Conservation (phyloP, 495 filamentous ascomycete genomes). For the Penicillium parvum region DNA sequence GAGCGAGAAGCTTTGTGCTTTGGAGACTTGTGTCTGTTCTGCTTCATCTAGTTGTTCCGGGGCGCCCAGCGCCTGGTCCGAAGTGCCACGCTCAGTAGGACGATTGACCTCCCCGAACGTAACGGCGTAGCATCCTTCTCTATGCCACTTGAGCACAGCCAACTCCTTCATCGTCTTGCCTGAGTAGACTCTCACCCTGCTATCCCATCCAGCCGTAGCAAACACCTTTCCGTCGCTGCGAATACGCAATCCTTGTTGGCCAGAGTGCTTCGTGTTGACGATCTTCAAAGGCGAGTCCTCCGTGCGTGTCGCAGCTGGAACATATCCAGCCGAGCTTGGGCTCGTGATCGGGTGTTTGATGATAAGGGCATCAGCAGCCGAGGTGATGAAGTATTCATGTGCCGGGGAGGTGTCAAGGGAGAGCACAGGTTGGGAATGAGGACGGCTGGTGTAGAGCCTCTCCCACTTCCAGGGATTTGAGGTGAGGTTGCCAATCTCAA, state of each 20-base stretch:
- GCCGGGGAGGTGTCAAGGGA: conserved; percentile 63
- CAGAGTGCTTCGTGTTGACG: conserved; percentile 77
- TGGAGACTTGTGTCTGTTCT: not conserved
- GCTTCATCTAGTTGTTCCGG: not conserved
- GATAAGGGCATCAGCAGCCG: conserved; percentile 71
- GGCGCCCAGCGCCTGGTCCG: not conserved
- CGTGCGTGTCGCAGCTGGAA: conserved; percentile 13
- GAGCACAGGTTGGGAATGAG: conserved; percentile 81
- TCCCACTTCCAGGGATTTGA: conserved; percentile 49
- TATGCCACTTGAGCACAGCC: conserved; percentile 94
- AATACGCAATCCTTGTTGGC: conserved; percentile 77
- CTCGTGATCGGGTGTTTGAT: conserved; percentile 58
- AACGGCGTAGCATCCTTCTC: conserved; percentile 80
- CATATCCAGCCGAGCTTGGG: conserved; percentile 5
- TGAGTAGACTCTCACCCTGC: conserved; percentile 73
- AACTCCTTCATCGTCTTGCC: conserved; percentile 78
- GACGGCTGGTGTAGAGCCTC: conserved; percentile 57
- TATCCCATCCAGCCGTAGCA: conserved; percentile 93
- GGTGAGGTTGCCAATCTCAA: conserved; percentile 7
- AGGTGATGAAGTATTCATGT: conserved; percentile 67
- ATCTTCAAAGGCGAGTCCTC: conserved; percentile 48
- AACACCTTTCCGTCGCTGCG: conserved; percentile 79
- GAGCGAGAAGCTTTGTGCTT: conserved; percentile 22
- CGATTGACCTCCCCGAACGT: conserved; percentile 59
- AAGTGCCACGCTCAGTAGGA: not conserved